Evolutionary conservation across 192 early-diverging fungal genomes (phyloP).

Genomic region (Coemansia reversa): DNA sequence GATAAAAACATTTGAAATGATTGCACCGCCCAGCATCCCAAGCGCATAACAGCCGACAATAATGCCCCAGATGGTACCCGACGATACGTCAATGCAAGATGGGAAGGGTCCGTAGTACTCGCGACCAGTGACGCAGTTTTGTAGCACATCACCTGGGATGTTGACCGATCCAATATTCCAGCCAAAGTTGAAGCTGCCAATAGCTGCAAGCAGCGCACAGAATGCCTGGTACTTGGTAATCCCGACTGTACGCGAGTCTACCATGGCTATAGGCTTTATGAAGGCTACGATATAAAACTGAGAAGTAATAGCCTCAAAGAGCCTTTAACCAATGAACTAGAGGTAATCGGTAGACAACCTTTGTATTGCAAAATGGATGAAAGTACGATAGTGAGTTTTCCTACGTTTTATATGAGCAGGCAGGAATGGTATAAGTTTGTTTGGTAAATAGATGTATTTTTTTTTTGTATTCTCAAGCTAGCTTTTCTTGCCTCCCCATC

Average conservation of each 20-base stretch:
- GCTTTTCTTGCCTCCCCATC: not conserved
- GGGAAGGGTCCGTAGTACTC: slow-evolving; percentile 54
- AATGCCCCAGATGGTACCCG: slow-evolving; percentile 57
- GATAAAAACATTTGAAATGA: slow-evolving; percentile 63
- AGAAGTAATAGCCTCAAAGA: not conserved
- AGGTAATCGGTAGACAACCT: not conserved
- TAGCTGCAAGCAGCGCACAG: slow-evolving; percentile 49
- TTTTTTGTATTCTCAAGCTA: not conserved
- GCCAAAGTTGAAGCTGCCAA: slow-evolving; percentile 57
- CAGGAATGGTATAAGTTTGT: not conserved
- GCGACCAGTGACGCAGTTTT: slow-evolving; percentile 54
- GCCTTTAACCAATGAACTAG: not conserved
- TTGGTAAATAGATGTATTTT: not conserved
- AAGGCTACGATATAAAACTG: not conserved
- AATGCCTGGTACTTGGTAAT: slow-evolving; percentile 52
- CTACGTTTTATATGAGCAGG: not conserved
- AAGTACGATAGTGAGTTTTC: not conserved
- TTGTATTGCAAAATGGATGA: not conserved
- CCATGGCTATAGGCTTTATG: slow-evolving; percentile 17
- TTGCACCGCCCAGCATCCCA: slow-evolving; percentile 68
- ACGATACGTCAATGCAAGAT: slow-evolving; percentile 45
- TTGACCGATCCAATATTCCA: slow-evolving; percentile 60
- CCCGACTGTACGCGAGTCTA: slow-evolving; percentile 52
- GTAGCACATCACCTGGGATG: slow-evolving; percentile 60
- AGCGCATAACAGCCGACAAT: slow-evolving; percentile 61